phyloP scores from a whole-genome alignment of 2,329 filamentous ascomycete species.

The Phaeosphaeria sp. region DNA sequence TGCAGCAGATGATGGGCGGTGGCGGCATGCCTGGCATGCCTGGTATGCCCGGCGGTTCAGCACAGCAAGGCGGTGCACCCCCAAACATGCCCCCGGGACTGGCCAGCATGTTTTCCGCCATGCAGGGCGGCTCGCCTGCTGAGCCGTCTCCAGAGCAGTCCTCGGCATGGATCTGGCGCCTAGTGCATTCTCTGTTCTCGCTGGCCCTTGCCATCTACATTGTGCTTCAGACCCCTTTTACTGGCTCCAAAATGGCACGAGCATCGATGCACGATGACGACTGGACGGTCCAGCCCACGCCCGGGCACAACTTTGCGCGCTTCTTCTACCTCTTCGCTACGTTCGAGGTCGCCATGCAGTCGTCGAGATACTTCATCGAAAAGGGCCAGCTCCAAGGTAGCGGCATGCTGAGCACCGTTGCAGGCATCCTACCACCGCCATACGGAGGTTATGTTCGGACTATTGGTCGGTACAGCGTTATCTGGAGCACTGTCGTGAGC shows the following conservation, averaged over 20 bases:
- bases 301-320: constrained; percentile 54
- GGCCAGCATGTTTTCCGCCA: constrained; percentile 53
- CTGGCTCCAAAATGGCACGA: constrained; percentile 69
- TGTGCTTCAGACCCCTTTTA: constrained; percentile 71
- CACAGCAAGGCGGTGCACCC: constrained; percentile 28
- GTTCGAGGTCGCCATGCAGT: constrained; percentile 75
- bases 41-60: constrained; percentile 36
- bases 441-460: constrained; percentile 68
- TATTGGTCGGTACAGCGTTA: constrained; percentile 70
- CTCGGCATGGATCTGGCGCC: constrained; percentile 68
- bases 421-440: constrained; percentile 70
- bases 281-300: constrained; percentile 40
- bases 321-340: constrained; percentile 86
- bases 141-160: constrained; percentile 50
- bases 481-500: constrained; percentile 73
- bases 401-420: constrained; percentile 69
- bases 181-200: constrained; percentile 76
- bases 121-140: constrained; percentile 49
- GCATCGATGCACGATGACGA: constrained; percentile 33
- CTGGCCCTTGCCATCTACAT: constrained; percentile 75
- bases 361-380: constrained; percentile 74
- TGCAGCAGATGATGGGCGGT: constrained; percentile 73
- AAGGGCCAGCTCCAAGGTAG: constrained; percentile 63
- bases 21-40: constrained; percentile 47
- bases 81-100: constrained; percentile 50